Conservation (phyloP, 2,329 filamentous ascomycete genomes). For the Erysiphe neolycopersici region DNA sequence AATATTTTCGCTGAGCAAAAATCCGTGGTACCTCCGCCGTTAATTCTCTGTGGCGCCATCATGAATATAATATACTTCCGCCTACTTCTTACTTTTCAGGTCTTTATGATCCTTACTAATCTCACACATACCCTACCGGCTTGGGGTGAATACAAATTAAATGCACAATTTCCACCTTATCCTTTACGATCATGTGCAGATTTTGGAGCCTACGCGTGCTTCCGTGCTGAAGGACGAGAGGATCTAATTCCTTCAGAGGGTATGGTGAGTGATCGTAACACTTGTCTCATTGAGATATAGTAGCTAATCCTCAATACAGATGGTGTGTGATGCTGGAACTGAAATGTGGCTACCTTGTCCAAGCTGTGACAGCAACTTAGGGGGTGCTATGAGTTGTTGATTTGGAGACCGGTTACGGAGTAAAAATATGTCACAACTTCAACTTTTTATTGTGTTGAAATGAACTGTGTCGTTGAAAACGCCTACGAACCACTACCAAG, state of each 20-base stretch:
- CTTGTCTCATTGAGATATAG: neutral
- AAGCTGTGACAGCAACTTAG: neutral
- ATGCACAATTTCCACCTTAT: neutral
- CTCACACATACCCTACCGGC: neutral
- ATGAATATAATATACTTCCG: no score
- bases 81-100: no score
- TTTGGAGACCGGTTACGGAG: no score
- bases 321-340: neutral
- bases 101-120: no score
- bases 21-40: no score
- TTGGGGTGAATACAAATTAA: conserved; percentile 1
- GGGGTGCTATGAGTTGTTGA: no score
- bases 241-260: neutral
- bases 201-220: neutral
- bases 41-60: no score
- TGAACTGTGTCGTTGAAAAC: no score
- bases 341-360: neutral
- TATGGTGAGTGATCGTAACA: neutral
- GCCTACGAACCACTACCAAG: no score
- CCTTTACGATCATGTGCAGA: neutral
- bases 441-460: no score
- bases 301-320: neutral
- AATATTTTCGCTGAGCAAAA: no score
- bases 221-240: neutral
- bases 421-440: no score